Percentiles rank a stretch among this genome's conserved stretches.
Evolutionary conservation across 257 asterid genomes (phyloP).

Genomic region (Anisodus tanguticus): DNA sequence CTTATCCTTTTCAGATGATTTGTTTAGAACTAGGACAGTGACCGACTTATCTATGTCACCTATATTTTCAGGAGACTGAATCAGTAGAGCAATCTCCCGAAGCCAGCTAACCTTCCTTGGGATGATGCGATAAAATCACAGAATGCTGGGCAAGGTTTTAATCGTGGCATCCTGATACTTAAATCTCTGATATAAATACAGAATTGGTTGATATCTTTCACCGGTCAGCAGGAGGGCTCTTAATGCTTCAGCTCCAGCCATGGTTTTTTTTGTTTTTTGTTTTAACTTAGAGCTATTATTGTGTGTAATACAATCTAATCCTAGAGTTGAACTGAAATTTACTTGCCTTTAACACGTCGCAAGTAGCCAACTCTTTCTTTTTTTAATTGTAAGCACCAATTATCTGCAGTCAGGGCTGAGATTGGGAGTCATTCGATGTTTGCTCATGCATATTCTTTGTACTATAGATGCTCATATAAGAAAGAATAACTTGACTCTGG

Average conservation of each 20-base stretch:
- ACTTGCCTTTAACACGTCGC: neutral
- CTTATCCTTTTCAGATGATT: neutral
- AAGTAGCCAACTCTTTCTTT: neutral
- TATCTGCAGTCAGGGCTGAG: neutral
- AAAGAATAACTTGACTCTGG: neutral
- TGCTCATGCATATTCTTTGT: neutral
- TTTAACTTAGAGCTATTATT: neutral
- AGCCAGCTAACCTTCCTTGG: conserved; percentile 28
- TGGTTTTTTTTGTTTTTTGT: neutral
- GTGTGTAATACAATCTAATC: neutral
- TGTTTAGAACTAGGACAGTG: neutral
- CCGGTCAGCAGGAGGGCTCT: neutral
- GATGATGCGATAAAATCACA: neutral
- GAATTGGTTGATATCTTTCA: neutral
- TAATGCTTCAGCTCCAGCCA: neutral
- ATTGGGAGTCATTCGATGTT: neutral
- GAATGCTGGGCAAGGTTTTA: neutral
- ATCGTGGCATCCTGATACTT: neutral
- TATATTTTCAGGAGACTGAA: conserved; percentile 42
- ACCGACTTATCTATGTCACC: conserved; percentile 29
- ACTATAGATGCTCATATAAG: neutral
- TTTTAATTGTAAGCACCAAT: neutral
- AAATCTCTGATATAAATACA: neutral
- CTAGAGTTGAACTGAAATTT: neutral
- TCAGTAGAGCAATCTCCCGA: conserved; percentile 32